A percentile compares a stretch with the other conserved stretches of the same genome.
phyloP scores from a whole-genome alignment of 805 yeast species.

The Saccharomycopsis malanga region DNA sequence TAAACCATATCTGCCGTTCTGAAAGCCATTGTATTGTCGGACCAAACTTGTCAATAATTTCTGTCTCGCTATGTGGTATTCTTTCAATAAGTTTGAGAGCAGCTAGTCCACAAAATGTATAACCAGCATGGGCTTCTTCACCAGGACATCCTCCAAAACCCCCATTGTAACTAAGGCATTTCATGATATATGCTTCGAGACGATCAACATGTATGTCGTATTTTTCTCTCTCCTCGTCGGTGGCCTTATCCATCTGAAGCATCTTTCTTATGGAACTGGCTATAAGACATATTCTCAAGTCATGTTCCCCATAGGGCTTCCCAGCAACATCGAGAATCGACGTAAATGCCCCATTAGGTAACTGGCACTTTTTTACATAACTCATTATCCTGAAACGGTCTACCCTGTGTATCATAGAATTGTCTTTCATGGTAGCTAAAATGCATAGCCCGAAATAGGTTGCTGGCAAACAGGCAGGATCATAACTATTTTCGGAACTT shows the following conservation, averaged over 20 bases:
- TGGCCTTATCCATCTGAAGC: slow-evolving; percentile 33
- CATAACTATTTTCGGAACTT: slow-evolving; percentile 33
- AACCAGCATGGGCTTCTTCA: slow-evolving; percentile 78
- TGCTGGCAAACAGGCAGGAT: slow-evolving; percentile 60
- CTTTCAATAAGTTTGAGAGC: slow-evolving; percentile 39
- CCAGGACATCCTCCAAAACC: slow-evolving; percentile 53
- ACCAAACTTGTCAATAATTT: slow-evolving; percentile 10
- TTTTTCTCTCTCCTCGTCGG: slow-evolving; percentile 19
- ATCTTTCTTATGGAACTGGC: slow-evolving; percentile 59
- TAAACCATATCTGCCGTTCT: slow-evolving; percentile 51
- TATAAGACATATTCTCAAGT: slow-evolving; percentile 66
- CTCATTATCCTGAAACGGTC: slow-evolving; percentile 39
- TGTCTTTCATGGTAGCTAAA: slow-evolving; percentile 44
- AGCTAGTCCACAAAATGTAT: slow-evolving; percentile 77
- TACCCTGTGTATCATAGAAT: slow-evolving; percentile 31
- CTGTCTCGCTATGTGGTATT: slow-evolving; percentile 14
- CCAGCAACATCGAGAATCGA: slow-evolving; percentile 33
- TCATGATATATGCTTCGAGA: slow-evolving; percentile 34
- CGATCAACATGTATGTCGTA: slow-evolving; percentile 37
- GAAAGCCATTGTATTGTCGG: slow-evolving; percentile 52
- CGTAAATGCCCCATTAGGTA: slow-evolving; percentile 51
- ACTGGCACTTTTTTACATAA: slow-evolving; percentile 57
- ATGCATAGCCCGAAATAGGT: slow-evolving; percentile 69
- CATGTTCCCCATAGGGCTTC: slow-evolving; percentile 51
- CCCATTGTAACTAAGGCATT: slow-evolving; percentile 47